Evolutionary conservation across 1,284 basidiomycete genomes (phyloP), one percentile per base, ranked within the genome.

Genomic region (Trichosporon faecale): DNA sequence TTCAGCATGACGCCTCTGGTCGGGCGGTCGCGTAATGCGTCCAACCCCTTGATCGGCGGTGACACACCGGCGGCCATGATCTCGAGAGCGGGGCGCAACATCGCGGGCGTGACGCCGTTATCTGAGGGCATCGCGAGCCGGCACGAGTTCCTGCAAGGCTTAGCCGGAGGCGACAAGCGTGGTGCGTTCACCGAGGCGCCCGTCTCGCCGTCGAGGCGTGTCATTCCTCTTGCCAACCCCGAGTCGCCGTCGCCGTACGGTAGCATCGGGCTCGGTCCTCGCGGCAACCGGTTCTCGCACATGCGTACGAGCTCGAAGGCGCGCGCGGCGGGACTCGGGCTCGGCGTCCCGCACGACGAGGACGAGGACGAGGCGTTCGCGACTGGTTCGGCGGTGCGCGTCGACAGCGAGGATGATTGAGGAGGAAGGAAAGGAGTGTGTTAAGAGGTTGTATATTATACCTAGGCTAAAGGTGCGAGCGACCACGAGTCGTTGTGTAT

Each of bases 1-100:
- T 82, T 82, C 74, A 76, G 78, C 0, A 74, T 81, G 25, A 81
- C 81, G 9, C 79, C 81, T 1, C 68, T 81, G n/a, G 74, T 77
- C 21, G 78, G 77, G 18, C 72, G 78, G 46, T 76, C 76, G 16
- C 67, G 80, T n/a, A 73, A 78, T 14, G 66, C 76, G 0, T 76
- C 76, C 16, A 72, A 64, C 29, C 73, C 74, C 66, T 70, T 79
- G 40, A 66, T 74, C 0, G 75, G 73, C 5, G 73, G 72, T 12
- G 73, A 74, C 40, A 74, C 73, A 44, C 73, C 73, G 2, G 57
- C 18, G 2, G 57, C 29, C 27, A 55, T 67, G 33, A 57, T 52
- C 49, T 44, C 40, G 11, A 60, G 70, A 0, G 66, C 72, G 29
- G 73, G 72, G 3, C 76, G 75, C 55, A 75, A 71, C 64, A 40